Conservation (phyloP, 176 grass and related monocot species). For the Chrysopogon serrulatus region DNA sequence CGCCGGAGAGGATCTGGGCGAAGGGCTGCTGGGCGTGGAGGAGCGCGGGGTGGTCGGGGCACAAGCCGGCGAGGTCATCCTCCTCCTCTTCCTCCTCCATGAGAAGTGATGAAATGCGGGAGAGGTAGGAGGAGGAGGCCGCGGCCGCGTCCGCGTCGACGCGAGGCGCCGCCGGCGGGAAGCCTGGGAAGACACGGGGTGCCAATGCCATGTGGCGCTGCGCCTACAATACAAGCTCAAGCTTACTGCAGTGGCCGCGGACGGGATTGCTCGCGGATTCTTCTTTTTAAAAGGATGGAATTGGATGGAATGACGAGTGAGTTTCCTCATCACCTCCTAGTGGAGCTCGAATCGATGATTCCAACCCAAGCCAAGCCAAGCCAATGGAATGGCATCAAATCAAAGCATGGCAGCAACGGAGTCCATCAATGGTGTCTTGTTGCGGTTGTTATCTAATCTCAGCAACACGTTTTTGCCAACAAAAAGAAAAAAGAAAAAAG, state of each 20-base stretch:
- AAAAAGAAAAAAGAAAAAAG: no score
- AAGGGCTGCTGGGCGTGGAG: conserved; percentile 33
- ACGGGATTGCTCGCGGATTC: no score
- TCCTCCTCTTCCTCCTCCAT: conserved; percentile 43
- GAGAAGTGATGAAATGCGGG: conserved; percentile 33
- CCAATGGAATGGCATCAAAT: neutral
- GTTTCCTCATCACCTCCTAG: neutral
- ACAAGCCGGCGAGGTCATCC: conserved; percentile 18
- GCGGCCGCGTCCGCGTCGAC: neutral
- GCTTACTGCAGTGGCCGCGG: neutral
- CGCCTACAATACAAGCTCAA: no score
- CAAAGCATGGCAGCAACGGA: neutral
- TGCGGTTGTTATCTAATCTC: neutral
- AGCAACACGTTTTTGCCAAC: no score
- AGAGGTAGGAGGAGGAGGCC: neutral
- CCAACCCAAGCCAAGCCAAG: neutral
- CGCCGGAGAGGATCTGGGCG: conserved; percentile 31
- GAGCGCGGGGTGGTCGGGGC: conserved; percentile 32
- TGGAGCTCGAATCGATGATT: neutral
- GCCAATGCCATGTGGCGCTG: neutral
- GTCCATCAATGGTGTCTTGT: neutral
- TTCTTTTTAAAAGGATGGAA: neutral
- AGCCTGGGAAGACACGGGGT: neutral
- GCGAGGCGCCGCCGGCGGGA: neutral
- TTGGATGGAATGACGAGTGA: neutral